Evolutionary conservation across 345 rosid genomes (phyloP), one percentile per base, ranked within the genome.

Genomic region (Salix dunnii): DNA sequence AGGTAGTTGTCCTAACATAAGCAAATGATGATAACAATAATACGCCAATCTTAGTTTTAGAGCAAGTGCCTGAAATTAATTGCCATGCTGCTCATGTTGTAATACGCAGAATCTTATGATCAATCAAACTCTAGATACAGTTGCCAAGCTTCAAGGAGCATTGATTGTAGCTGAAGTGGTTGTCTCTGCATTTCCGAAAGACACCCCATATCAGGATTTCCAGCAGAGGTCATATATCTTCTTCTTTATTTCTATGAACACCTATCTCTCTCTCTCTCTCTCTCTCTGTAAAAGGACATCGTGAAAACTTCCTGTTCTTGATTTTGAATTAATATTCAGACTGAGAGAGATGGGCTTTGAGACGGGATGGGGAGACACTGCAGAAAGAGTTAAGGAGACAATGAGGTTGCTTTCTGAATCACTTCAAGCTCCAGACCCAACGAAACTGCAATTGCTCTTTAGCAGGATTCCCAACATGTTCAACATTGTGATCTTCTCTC

Each of bases 401-500:
- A 85, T 87, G 92, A 83, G 82, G 77, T 6, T 77, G 68, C 86
- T 86, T 68, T 89, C 88, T 0, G 92, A 87, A 79, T 77, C 85
- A 35, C 86, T 89, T 33, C 85, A 90, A 78, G 90, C 86, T 0
- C 89, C 89, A 0, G 91, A 90, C 21, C 87, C 86, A 0, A 79
- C 33, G 74, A 91, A 90, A 75, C 69, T 93, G 53, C 92, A 89
- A 72, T 70, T 72, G 60, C 83, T 95, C 64, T 88, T 93, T 74
- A 80, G 88, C 82, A 87, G 90, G 74, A 88, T 95, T 60, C 99
- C 99, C 11, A 87, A 86, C 71, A 84, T 91, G 72, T 90, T 95
- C 86, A 89, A 89, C 78, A 78, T 95, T 31, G 97, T 95, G 18
- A 95, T 95, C 71, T 90, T 95, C 87, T 91, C 97, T 40, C 92